These are phyloP conservation scores for Suhomyces wounanorum DNA, from an alignment of 1,139 yeast genomes.

Conservation along the genomic window DNA sequence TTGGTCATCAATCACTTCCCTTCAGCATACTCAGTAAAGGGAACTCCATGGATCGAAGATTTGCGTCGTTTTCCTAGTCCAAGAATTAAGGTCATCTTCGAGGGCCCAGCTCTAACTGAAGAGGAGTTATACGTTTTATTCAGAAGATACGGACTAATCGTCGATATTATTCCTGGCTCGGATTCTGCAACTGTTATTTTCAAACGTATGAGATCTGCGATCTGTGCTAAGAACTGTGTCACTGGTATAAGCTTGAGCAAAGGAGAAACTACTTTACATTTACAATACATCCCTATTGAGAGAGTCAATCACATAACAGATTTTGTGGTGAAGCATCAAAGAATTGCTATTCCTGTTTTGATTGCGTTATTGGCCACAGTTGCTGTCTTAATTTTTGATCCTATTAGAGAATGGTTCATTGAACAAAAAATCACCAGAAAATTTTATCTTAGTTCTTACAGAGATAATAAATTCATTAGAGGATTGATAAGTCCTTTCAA, in stretches of 20 bases:
- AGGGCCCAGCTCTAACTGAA: conserved; percentile 74
- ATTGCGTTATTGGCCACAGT: conserved; percentile 59
- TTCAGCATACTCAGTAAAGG: conserved; percentile 72
- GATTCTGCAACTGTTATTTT: conserved; percentile 59
- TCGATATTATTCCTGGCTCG: conserved; percentile 65
- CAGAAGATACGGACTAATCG: conserved; percentile 83
- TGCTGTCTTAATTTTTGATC: conserved; percentile 88
- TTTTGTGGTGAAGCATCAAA: conserved; percentile 71
- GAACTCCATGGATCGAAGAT: conserved; percentile 96
- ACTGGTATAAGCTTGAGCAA: conserved; percentile 68
- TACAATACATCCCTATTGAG: conserved; percentile 64
- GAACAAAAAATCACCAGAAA: conserved; percentile 68
- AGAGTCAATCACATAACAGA: conserved; percentile 55
- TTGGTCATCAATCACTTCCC: conserved; percentile 31
- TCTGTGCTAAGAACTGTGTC: conserved; percentile 87
- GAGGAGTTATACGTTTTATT: conserved; percentile 82
- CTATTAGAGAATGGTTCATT: conserved; percentile 81
- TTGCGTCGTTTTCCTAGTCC: conserved; percentile 72
- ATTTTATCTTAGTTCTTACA: conserved; percentile 34
- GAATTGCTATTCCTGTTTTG: conserved; percentile 68
- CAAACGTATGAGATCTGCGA: conserved; percentile 63
- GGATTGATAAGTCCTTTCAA: conserved; percentile 31
- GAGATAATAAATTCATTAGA: conserved; percentile 33
- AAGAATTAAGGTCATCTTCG: conserved; percentile 64
- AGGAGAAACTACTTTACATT: conserved; percentile 60